Percentiles rank a stretch among this genome's conserved stretches.
These are phyloP conservation scores for Cardamine resedifolia DNA, from an alignment of 345 rosid genomes.

Conservation along the genomic window DNA sequence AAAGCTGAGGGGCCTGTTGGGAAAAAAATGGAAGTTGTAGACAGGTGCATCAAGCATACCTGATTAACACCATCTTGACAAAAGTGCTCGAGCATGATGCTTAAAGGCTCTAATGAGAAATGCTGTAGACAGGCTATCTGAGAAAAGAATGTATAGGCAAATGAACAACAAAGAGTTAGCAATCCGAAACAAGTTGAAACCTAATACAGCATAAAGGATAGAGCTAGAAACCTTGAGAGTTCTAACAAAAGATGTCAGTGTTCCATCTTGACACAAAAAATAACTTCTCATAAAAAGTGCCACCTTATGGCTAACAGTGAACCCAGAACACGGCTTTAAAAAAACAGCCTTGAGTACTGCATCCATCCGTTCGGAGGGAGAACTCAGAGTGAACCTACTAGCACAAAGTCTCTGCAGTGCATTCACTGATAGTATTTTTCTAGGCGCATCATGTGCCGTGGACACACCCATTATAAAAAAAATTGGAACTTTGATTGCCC, in stretches of 20 bases:
- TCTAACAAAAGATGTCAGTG: slow-evolving; percentile 78
- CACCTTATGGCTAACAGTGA: slow-evolving; percentile 68
- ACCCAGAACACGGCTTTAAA: slow-evolving; percentile 71
- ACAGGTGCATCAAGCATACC: slow-evolving; percentile 44
- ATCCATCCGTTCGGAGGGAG: slow-evolving; percentile 84
- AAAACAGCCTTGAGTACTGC: slow-evolving; percentile 77
- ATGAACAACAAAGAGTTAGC: slow-evolving; percentile 9
- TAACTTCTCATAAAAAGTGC: slow-evolving; percentile 74
- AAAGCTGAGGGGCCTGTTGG: not conserved
- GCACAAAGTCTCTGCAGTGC: slow-evolving; percentile 65
- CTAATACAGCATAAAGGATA: slow-evolving; percentile 11
- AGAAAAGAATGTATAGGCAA: slow-evolving; percentile 28
- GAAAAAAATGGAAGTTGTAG: not conserved
- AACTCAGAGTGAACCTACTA: slow-evolving; percentile 67
- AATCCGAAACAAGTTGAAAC: slow-evolving; percentile 8
- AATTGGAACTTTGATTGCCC: slow-evolving; percentile 81
- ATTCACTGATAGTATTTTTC: slow-evolving; percentile 58
- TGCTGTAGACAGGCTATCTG: slow-evolving; percentile 94
- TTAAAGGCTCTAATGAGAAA: slow-evolving; percentile 68
- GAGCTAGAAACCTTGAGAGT: slow-evolving; percentile 70
- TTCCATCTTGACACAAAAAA: slow-evolving; percentile 82
- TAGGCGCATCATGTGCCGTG: slow-evolving; percentile 73
- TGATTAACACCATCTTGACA: slow-evolving; percentile 47
- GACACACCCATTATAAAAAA: slow-evolving; percentile 82
- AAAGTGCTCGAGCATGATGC: slow-evolving; percentile 56